Percentiles rank a stretch among this genome's conserved stretches.
Evolutionary conservation across 2,329 filamentous ascomycete genomes (phyloP).

Genomic region (Pestalotiopsis sp.): DNA sequence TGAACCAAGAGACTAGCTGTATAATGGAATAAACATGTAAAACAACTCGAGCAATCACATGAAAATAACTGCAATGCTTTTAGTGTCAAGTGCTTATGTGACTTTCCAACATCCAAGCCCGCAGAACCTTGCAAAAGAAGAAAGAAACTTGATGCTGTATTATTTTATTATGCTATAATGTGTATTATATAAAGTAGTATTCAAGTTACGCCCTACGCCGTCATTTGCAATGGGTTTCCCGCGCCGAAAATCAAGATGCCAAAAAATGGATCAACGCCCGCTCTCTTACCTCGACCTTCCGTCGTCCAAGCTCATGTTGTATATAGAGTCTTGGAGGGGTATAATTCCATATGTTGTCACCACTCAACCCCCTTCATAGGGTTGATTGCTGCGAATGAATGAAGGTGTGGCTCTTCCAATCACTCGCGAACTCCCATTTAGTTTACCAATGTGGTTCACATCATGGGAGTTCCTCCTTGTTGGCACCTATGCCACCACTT

Average conservation of each 20-base stretch:
- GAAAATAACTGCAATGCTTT: background rate
- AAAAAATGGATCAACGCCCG: background rate
- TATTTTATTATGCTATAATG: background rate
- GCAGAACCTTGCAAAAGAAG: background rate
- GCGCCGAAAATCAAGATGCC: background rate
- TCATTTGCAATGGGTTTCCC: background rate
- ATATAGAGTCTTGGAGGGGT: background rate
- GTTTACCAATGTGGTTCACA: background rate
- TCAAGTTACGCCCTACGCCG: background rate
- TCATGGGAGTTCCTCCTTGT: constrained; percentile 16
- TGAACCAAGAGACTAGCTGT: background rate
- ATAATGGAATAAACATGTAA: background rate
- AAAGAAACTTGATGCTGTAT: background rate
- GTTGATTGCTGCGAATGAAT: no score
- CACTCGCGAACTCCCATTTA: background rate
- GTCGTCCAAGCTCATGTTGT: background rate
- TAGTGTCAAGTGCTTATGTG: background rate
- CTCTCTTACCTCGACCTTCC: background rate
- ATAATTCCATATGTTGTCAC: background rate
- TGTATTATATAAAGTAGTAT: background rate
- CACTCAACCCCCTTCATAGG: background rate
- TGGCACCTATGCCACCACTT: constrained; percentile 15
- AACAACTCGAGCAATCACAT: background rate
- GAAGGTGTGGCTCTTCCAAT: no score
- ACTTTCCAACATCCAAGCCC: background rate